These are phyloP conservation scores for Zymoseptoria crescenta DNA, from an alignment of 2,329 filamentous ascomycete species.

Conservation along the genomic window DNA sequence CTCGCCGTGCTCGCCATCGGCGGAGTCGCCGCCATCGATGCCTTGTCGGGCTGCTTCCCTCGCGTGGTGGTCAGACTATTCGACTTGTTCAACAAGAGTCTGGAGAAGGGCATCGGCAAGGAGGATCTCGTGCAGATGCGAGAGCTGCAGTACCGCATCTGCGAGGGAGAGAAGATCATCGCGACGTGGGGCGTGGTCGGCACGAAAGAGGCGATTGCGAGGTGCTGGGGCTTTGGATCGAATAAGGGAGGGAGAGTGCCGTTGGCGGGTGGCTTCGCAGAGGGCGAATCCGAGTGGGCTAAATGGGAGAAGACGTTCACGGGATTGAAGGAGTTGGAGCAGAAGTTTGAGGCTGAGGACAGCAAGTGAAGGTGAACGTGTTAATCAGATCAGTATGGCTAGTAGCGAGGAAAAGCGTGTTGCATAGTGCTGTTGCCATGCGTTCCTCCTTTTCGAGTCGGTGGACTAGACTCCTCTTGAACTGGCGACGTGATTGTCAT, in stretches of 20 bases:
- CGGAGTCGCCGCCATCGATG: slow-evolving; percentile 59
- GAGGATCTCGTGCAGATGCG: slow-evolving; percentile 43
- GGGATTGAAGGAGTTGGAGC: slow-evolving; percentile 40
- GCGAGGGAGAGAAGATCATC: slow-evolving; percentile 54
- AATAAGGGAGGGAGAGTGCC: slow-evolving; percentile 53
- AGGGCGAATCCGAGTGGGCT: slow-evolving; percentile 51
- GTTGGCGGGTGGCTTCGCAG: slow-evolving; percentile 50
- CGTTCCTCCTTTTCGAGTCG: too few relatives aligned
- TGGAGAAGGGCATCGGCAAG: slow-evolving; percentile 35
- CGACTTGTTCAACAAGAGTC: slow-evolving; percentile 38
- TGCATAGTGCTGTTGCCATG: background rate
- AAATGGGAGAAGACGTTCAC: slow-evolving; percentile 43
- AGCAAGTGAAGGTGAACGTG: background rate
- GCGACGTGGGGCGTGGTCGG: slow-evolving; percentile 54
- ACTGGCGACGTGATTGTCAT: too few relatives aligned
- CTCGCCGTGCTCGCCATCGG: slow-evolving; percentile 55
- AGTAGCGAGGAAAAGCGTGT: background rate
- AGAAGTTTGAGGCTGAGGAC: slow-evolving; percentile 24
- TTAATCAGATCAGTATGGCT: background rate
- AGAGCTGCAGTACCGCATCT: slow-evolving; percentile 53
- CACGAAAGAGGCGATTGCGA: slow-evolving; percentile 56
- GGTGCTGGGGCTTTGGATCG: slow-evolving; percentile 53
- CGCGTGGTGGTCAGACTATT: slow-evolving; percentile 53
- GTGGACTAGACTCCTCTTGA: too few relatives aligned
- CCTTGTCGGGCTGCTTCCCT: slow-evolving; percentile 57